Base-by-base conservation (phyloP, 2,329 filamentous ascomycete species). In the Alternaria postmessia region DNA sequence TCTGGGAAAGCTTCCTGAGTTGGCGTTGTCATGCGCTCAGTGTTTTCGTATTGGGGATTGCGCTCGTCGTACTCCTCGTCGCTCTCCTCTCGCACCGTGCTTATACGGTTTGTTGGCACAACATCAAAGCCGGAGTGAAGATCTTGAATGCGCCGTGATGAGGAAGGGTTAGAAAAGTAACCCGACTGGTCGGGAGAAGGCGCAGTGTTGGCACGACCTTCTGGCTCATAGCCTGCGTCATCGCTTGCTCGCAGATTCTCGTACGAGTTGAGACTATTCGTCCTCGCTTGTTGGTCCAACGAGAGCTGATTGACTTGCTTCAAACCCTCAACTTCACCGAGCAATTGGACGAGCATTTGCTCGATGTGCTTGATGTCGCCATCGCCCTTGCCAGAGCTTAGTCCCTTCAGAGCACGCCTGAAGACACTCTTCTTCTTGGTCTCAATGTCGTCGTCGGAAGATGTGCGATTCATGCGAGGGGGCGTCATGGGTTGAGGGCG, bases 371-470 rank as follows among this genome's bases (percentile, higher is more conserved):
- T 88, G 52, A 97, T 86, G 70, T 99, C 95, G 71, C 91, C 94
- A 7, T 91, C 89, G 52, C 93, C 94, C 81, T 95, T 96, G 74
- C 58, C 58, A 30, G 91, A 87, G 69, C 93, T 93, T 51, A 99
- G 83, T 3, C 94, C 94, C 76, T 96, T 94, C 51, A 99, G 84
- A n/a, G 95, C 95, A 64, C 94, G 89, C 71, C 91, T 91, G 81
- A 98, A 95, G n/a, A 99, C 87, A 74, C 93, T 97, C 79, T 93
- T 91, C 75, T 93, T 93, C 86, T 97, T 97, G 44, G 86, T 84
- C 22, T 89, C 84, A 41, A 84, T 72, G 46, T 89, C 87, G 18
- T 87, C 85, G 8, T 86, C 83, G 12, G 76, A 75, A 24, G 80
- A 82, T 60, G 83, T 83, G 41, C 82, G 82, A 58, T 81, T 80